These are phyloP conservation scores for Cymodocea nodosa DNA, from an alignment of 116 monocot species.

Conservation along the genomic window DNA sequence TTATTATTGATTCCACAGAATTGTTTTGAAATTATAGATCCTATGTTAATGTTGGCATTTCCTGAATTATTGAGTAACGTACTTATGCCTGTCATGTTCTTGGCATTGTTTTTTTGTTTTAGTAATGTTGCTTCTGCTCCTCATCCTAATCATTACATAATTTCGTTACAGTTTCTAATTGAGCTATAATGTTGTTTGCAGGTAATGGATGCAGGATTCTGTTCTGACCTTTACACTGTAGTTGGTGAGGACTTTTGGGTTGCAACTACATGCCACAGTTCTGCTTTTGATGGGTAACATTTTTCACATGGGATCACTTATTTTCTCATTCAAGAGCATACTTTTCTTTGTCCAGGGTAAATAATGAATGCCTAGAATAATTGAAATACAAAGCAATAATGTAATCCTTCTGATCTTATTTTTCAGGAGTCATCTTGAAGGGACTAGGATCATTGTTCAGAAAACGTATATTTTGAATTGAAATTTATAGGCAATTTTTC, in stretches of 20 bases:
- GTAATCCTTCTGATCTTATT: neutral
- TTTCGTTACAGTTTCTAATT: constrained; percentile 1
- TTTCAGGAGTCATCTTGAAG: constrained; percentile 75
- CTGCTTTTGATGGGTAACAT: constrained; percentile 68
- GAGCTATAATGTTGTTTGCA: constrained; percentile 12
- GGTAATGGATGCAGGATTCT: constrained; percentile 59
- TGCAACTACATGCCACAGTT: constrained; percentile 54
- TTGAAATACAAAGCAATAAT: too few relatives aligned
- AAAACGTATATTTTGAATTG: constrained; percentile 40
- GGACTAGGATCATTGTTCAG: constrained; percentile 77
- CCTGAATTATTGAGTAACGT: too few relatives aligned
- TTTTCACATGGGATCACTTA: neutral
- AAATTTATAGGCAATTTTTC: neutral
- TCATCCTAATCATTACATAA: neutral
- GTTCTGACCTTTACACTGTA: constrained; percentile 59
- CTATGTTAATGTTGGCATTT: too few relatives aligned
- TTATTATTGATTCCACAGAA: too few relatives aligned
- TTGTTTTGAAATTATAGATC: too few relatives aligned
- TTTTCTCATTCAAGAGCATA: neutral
- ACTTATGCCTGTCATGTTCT: too few relatives aligned
- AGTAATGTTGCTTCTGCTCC: neutral
- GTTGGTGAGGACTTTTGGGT: constrained; percentile 97
- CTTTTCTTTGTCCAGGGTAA: neutral
- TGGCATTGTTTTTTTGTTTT: too few relatives aligned
- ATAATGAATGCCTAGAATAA: too few relatives aligned